These are phyloP conservation scores for Coniochaeta ligniaria DNA, from an alignment of 2,329 filamentous ascomycete species.

Conservation along the genomic window DNA sequence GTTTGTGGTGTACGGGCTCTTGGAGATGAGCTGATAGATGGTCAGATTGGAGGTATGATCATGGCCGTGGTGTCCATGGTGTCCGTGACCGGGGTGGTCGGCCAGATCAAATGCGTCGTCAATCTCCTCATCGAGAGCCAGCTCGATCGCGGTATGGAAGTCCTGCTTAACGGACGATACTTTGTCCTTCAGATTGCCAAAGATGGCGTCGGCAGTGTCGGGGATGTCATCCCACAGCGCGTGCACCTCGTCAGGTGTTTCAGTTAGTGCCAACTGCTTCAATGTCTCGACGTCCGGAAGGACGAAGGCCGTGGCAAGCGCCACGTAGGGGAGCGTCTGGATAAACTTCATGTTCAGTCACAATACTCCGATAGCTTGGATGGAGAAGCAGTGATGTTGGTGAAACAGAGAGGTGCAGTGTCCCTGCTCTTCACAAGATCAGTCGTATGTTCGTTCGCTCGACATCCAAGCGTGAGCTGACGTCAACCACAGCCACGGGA, in stretches of 20 bases:
- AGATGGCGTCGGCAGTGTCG: neutral
- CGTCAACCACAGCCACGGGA: neutral
- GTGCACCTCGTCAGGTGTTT: neutral
- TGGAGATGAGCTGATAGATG: slow-evolving; percentile 72
- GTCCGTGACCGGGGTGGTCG: neutral
- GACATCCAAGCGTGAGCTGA: neutral
- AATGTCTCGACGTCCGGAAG: neutral
- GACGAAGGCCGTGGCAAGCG: slow-evolving; percentile 1
- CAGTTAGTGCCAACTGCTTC: neutral
- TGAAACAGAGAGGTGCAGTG: neutral
- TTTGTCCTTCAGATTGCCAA: neutral
- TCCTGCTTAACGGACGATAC: neutral
- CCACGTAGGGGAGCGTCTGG: neutral
- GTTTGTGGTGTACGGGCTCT: slow-evolving; percentile 68
- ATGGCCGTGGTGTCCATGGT: slow-evolving; percentile 17
- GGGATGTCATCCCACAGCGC: neutral
- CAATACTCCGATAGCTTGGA: neutral
- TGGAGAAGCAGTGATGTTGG: too few relatives aligned
- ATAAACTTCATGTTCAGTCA: neutral
- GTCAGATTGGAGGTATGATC: slow-evolving; percentile 51
- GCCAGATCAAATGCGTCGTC: neutral
- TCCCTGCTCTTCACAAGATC: neutral
- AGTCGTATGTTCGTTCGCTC: neutral
- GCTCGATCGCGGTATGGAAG: neutral
- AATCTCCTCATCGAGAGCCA: neutral